A percentile compares a stretch with the other conserved stretches of the same genome.
Conservation (phyloP, 768 basidiomycete genomes). For the Mycena sanguinolenta region DNA sequence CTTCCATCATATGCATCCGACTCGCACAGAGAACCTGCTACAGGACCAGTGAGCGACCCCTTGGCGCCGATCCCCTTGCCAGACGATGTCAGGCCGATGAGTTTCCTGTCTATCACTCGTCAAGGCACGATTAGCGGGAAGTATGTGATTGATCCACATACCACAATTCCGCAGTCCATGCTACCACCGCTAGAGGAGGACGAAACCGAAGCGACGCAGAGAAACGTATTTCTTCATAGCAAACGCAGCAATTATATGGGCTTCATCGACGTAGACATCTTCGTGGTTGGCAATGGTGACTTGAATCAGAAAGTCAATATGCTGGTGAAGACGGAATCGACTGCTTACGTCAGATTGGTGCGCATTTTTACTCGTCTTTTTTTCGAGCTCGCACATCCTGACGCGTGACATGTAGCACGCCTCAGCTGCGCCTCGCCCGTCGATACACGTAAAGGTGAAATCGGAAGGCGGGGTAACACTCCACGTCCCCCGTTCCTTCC, state of each 20-base stretch:
- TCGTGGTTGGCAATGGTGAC: slow-evolving; percentile 42
- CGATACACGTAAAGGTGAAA: slow-evolving; percentile 43
- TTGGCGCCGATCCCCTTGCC: neutral
- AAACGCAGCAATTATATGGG: slow-evolving; percentile 50
- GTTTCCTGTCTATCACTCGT: slow-evolving; percentile 48
- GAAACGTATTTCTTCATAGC: slow-evolving; percentile 52
- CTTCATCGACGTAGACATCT: slow-evolving; percentile 55
- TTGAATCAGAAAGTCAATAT: slow-evolving; percentile 36
- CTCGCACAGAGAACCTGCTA: neutral
- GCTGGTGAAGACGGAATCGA: slow-evolving; percentile 44
- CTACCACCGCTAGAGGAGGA: slow-evolving; percentile 52
- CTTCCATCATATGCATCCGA: slow-evolving; percentile 21
- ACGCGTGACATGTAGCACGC: neutral
- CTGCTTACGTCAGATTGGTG: slow-evolving; percentile 34
- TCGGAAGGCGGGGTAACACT: slow-evolving; percentile 51
- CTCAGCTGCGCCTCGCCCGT: slow-evolving; percentile 34
- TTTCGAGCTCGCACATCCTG: neutral
- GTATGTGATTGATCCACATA: slow-evolving; percentile 59
- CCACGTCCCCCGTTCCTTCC: slow-evolving; percentile 56
- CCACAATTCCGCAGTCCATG: slow-evolving; percentile 53
- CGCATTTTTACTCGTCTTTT: neutral
- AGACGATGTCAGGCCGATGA: slow-evolving; percentile 44
- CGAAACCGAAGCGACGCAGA: slow-evolving; percentile 54
- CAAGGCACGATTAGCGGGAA: slow-evolving; percentile 48
- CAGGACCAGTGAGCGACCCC: too few relatives aligned